These are phyloP conservation scores for Venturia aucupariae DNA, from an alignment of 2,329 filamentous ascomycete genomes.

Conservation along the genomic window DNA sequence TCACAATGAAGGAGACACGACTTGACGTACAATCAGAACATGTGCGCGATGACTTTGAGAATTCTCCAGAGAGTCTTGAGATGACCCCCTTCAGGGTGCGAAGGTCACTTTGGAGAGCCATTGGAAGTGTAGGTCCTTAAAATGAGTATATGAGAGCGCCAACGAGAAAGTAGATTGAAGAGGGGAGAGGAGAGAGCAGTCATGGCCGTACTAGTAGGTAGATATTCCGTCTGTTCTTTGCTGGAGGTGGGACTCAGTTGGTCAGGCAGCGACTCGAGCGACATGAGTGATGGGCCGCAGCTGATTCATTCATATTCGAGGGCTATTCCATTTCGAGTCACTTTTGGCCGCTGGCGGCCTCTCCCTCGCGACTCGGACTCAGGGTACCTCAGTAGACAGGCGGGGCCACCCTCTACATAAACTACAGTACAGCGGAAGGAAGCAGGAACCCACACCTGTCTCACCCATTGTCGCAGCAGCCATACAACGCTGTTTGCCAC, in stretches of 20 bases:
- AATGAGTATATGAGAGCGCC: background rate
- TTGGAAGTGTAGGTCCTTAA: no score
- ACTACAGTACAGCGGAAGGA: background rate
- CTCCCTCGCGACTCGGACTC: no score
- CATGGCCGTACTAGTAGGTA: background rate
- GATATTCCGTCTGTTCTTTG: background rate
- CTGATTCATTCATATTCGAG: background rate
- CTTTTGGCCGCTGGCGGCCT: no score
- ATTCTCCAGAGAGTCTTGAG: background rate
- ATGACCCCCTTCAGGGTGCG: constrained; percentile 1
- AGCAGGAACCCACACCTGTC: constrained; percentile 6
- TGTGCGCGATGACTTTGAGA: constrained; percentile 1
- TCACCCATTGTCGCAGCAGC: constrained; percentile 2
- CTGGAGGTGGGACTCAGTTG: background rate
- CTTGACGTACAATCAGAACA: background rate
- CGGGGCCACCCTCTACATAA: no score
- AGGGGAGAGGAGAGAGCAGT: background rate
- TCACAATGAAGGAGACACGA: background rate
- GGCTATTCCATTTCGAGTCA: no score
- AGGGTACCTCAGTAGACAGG: no score
- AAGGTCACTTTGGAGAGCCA: constrained; percentile 8
- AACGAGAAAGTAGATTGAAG: background rate
- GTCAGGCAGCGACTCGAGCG: background rate
- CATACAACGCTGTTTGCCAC: background rate
- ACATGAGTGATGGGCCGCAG: background rate